phyloP scores from a whole-genome alignment of 768 basidiomycete species.

The Plicaturopsis crispa region DNA sequence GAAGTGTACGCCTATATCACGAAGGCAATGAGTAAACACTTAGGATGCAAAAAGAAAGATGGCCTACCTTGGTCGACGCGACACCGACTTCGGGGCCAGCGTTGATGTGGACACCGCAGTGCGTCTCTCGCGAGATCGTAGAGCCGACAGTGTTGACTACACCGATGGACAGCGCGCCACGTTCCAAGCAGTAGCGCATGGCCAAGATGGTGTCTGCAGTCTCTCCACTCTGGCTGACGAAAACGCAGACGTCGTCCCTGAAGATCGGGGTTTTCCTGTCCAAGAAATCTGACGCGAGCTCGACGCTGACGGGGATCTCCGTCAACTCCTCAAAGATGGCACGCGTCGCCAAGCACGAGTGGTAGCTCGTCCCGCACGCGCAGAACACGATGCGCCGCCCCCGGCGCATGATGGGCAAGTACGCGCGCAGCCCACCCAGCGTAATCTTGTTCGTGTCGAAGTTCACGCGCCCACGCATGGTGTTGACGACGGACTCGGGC shows the following conservation, averaged over 20 bases:
- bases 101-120: slow-evolving; percentile 99
- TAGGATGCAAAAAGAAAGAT: slow-evolving; percentile 3
- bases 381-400: slow-evolving; percentile 93
- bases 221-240: slow-evolving; percentile 96
- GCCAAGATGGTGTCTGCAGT: slow-evolving; percentile 98
- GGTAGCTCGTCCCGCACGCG: slow-evolving; percentile 98
- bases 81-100: slow-evolving; percentile 99
- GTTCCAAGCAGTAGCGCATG: slow-evolving; percentile 91
- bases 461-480: slow-evolving; percentile 99
- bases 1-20: slow-evolving; percentile 83
- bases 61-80: slow-evolving; percentile 85
- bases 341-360: slow-evolving; percentile 93
- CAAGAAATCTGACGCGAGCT: slow-evolving; percentile 96
- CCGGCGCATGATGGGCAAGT: slow-evolving; percentile 92
- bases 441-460: slow-evolving; percentile 90
- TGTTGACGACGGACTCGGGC: slow-evolving; percentile 99
- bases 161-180: slow-evolving; percentile 94
- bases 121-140: slow-evolving; percentile 94
- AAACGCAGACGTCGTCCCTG: slow-evolving; percentile 95
- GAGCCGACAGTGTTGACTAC: slow-evolving; percentile 99
- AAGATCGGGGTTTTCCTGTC: slow-evolving; percentile 99
- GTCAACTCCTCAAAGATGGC: slow-evolving; percentile 99
- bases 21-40: neutral
- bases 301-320: slow-evolving; percentile 95
- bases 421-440: slow-evolving; percentile 91